Evolutionary conservation across 1,284 basidiomycete genomes (phyloP).

Genomic region (Melampsora occidentalis): DNA sequence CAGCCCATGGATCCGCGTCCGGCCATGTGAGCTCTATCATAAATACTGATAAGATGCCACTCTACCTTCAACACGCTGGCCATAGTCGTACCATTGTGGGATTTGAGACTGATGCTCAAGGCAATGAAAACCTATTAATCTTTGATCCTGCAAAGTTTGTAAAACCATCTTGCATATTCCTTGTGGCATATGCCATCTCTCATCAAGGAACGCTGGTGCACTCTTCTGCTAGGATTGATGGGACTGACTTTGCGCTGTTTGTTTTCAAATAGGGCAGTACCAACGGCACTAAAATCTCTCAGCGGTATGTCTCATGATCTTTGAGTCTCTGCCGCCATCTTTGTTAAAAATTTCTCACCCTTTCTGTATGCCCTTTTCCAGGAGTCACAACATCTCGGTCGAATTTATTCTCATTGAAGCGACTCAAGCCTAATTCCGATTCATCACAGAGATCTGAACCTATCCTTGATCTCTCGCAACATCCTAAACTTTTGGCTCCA

Average conservation of each 20-base stretch:
- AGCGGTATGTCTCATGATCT: background rate
- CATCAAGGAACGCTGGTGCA: too few relatives aligned
- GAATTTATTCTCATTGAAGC: background rate
- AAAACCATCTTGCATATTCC: background rate
- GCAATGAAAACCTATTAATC: conserved; percentile 47
- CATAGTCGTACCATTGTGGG: conserved; percentile 51
- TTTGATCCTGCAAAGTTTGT: conserved; percentile 50
- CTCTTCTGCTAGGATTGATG: background rate
- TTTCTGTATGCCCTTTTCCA: background rate
- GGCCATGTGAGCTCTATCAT: conserved; percentile 4
- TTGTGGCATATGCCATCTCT: background rate
- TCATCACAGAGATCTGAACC: background rate
- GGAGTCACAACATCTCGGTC: background rate
- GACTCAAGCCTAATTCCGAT: background rate
- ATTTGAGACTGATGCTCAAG: conserved; percentile 47
- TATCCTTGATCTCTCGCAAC: conserved; percentile 6
- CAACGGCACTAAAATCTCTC: background rate
- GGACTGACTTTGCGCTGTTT: conserved; percentile 2
- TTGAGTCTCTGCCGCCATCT: background rate
- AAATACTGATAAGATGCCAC: conserved; percentile 45
- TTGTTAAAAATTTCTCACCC: too few relatives aligned
- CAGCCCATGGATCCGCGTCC: background rate
- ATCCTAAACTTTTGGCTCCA: conserved; percentile 46
- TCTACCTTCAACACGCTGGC: conserved; percentile 51
- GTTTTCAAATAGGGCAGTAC: background rate